Base-by-base conservation (phyloP, 1,284 basidiomycete genomes). In the Cystodermella granulosa region DNA sequence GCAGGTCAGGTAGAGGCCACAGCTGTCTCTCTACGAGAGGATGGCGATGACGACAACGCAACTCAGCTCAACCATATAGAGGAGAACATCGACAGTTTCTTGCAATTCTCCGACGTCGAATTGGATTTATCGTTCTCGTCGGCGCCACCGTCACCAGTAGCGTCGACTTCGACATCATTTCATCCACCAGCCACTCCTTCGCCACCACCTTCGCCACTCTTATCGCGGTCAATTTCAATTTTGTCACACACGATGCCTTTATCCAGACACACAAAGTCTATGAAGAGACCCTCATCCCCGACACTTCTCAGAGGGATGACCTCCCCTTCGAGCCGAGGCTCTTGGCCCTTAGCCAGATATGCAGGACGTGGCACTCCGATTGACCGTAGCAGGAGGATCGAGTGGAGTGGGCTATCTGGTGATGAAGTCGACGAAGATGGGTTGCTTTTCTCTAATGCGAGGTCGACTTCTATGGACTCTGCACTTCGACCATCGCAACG, bases 341-440 rank as follows among this genome's bases (percentile, higher is more conserved):
- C 72, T 2, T 70, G 69, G 67, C 70, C 71, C 0, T 55, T 69
- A n/a, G 56, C 65, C 35, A 62, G 59, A 38, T 73, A 72, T 49
- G 66, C 73, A 4, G 73, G 72, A 16, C 65, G 72, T 24, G 74
- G 74, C 2, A 76, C 74, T 2, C 74, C 73, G 1, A 64, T 75
- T 18, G 73, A 75, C 51, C 66, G 57, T n/a, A 65, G 54, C 28
- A 60, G 73, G 42, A 55, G 68, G 18, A 60, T 65, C 21, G 67
- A 74, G 53, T 76, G 74, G 74, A 66, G 65, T 23, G 69, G 62
- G 1, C 31, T 55, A 2, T 55, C 55, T 17, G 59, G 58, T 2
- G 66, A 65, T 22, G 67, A 62, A 14, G 66, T 66, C 11, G 61
- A 52, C 8, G 73, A 75, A 54, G 70, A 74, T 39, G 73, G 73